A percentile compares a stretch with the other conserved stretches of the same genome.
These are phyloP conservation scores for Fomitopsis pinicola DNA, from an alignment of 1,284 basidiomycete genomes.

Conservation along the genomic window DNA sequence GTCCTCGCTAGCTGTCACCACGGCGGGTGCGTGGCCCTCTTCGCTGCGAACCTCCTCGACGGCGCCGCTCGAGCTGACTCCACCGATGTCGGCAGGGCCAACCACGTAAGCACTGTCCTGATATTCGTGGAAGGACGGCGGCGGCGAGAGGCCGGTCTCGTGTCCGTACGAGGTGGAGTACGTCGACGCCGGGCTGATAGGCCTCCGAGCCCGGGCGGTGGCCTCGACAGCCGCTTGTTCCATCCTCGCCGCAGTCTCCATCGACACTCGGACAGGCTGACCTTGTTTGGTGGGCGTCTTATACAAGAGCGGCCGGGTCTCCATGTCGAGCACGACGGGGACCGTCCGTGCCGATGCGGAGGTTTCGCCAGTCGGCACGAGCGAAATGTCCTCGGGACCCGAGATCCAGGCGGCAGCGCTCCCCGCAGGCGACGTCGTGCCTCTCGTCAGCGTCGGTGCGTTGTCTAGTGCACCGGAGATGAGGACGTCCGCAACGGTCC, in stretches of 20 bases:
- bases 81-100: neutral
- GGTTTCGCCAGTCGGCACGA: neutral
- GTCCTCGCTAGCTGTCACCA: neutral
- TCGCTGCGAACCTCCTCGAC: neutral
- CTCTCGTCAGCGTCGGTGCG: slow-evolving; percentile 6
- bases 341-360: neutral
- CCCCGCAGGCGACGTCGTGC: slow-evolving; percentile 1
- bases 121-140: slow-evolving; percentile 4
- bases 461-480: slow-evolving; percentile 33
- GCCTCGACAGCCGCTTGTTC: neutral
- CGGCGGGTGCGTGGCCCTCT: neutral
- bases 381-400: slow-evolving; percentile 6
- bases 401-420: slow-evolving; percentile 9
- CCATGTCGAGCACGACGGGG: neutral
- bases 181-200: neutral
- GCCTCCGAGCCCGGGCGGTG: neutral
- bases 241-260: neutral
- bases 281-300: neutral
- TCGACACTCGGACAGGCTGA: neutral
- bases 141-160: neutral
- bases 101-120: neutral
- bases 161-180: slow-evolving; percentile 5
- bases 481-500: slow-evolving; percentile 33
- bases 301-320: neutral
- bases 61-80: neutral